Evolutionary conservation across 805 yeast species (phyloP), one percentile per base, ranked within the genome.

Genomic region (Candida cerambycidarum): DNA sequence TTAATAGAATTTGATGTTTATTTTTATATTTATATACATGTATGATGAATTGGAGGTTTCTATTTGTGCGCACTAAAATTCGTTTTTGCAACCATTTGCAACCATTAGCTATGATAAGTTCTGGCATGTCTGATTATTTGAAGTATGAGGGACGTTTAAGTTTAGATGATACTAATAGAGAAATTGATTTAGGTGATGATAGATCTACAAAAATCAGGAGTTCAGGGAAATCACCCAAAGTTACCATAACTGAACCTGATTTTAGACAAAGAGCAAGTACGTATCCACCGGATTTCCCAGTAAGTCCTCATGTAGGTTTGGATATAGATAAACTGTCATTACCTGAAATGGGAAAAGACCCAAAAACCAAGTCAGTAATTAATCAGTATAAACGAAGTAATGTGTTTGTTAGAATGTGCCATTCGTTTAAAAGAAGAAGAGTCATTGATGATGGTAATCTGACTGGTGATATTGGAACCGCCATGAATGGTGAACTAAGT

Each of bases 1-100:
- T 56, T 24, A 32, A 21, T 42, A 42, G 39, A 33, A 18, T 32
- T 3, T 42, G 36, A 33, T 19, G 12, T 23, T 19, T 19, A 16
- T 4, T 31, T n/a, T 15, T 15, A 5, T 30, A 30, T 12, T 28
- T 28, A 28, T 28, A 14, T 28, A 13, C 12, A 11, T 25, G 5
- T 25, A 25, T 25, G 13, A n/a, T 25, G n/a, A 25, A 28, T 8
- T 28, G 8, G 8, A 21, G 8, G n/a, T n/a, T 21, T 21, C 17
- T n/a, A 13, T 28, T 28, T 28, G 31, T 28, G 31, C 31, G 31
- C 17, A n/a, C n/a, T 11, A 30, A 19, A 30, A 30, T 9, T 32
- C 17, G 13, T 13, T 28, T n/a, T n/a, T n/a, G n/a, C n/a, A n/a
- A n/a, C n/a, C n/a, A n/a, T n/a, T 28, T 28, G 31, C 31, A 28